Percentiles rank a stretch among this genome's conserved stretches.
These are phyloP conservation scores for Ceratonia siliqua DNA, from an alignment of 306 rosid genomes.

Conservation along the genomic window DNA sequence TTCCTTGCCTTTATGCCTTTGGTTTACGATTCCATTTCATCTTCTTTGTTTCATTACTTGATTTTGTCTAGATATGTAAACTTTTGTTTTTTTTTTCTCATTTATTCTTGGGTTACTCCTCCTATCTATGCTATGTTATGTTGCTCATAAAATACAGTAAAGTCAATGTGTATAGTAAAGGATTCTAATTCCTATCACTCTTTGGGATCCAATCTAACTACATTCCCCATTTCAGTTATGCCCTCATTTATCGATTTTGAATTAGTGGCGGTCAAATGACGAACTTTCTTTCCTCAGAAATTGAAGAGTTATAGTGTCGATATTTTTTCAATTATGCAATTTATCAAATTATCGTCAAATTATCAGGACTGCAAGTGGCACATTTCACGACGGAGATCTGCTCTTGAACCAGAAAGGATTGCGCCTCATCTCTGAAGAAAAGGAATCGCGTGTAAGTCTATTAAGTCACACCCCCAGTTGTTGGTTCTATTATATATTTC, in stretches of 20 bases:
- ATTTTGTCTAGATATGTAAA: background rate
- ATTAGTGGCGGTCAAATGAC: background rate
- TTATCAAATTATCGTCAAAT: slow-evolving; percentile 24
- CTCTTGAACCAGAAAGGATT: slow-evolving; percentile 80
- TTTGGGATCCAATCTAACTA: background rate
- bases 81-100: slow-evolving; percentile 1
- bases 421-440: slow-evolving; percentile 84
- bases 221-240: background rate
- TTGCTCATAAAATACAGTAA: background rate
- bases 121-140: slow-evolving; percentile 2
- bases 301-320: background rate
- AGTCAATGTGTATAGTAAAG: background rate
- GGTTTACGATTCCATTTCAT: slow-evolving; percentile 29
- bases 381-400: slow-evolving; percentile 92
- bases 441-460: slow-evolving; percentile 56
- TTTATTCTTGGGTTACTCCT: background rate
- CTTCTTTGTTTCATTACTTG: background rate
- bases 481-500: background rate
- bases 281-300: background rate
- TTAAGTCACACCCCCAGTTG: background rate
- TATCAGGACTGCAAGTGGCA: slow-evolving; percentile 69
- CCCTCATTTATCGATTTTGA: background rate
- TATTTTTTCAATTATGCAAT: slow-evolving; percentile 6
- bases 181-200: background rate
- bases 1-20: background rate